A percentile compares a stretch with the other conserved stretches of the same genome.
Evolutionary conservation across 2,329 filamentous ascomycete genomes (phyloP).

Genomic region (Dichotomopilus funicola): DNA sequence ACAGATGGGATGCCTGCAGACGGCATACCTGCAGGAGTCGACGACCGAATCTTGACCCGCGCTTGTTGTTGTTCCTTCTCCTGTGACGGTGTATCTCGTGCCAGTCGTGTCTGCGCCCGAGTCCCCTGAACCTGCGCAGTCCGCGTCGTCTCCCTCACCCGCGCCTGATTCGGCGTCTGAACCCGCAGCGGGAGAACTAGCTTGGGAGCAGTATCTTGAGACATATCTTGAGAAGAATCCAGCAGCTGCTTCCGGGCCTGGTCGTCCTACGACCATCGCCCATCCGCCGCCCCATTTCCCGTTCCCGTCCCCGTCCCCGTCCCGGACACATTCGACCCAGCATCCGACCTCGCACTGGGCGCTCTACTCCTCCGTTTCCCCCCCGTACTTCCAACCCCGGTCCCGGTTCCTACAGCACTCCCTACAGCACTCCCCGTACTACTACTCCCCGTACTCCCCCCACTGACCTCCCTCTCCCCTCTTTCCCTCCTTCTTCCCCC

Average conservation of each 20-base stretch:
- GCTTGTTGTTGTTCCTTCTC: too few species aligned
- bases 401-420: too few species aligned
- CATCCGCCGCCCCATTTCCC: not conserved
- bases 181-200: not conserved
- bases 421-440: not conserved
- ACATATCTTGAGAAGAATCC: not conserved
- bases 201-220: not conserved
- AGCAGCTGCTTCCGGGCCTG: not conserved
- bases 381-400: not conserved
- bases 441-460: not conserved
- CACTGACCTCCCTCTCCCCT: not conserved
- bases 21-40: too few species aligned
- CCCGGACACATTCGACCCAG: slow-evolving; percentile 7
- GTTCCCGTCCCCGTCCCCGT: too few species aligned
- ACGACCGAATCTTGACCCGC: too few species aligned
- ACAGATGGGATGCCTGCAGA: too few species aligned
- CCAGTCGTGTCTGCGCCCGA: too few species aligned
- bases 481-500: not conserved
- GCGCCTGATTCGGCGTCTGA: too few species aligned
- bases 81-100: too few species aligned
- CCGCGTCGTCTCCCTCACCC: too few species aligned
- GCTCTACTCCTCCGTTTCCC: slow-evolving; percentile 20
- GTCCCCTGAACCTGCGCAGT: too few species aligned
- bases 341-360: slow-evolving; percentile 16
- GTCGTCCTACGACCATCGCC: slow-evolving; percentile 21